Evolutionary conservation across 192 early-diverging fungal genomes (phyloP).

Genomic region (Mortierella hygrophila): DNA sequence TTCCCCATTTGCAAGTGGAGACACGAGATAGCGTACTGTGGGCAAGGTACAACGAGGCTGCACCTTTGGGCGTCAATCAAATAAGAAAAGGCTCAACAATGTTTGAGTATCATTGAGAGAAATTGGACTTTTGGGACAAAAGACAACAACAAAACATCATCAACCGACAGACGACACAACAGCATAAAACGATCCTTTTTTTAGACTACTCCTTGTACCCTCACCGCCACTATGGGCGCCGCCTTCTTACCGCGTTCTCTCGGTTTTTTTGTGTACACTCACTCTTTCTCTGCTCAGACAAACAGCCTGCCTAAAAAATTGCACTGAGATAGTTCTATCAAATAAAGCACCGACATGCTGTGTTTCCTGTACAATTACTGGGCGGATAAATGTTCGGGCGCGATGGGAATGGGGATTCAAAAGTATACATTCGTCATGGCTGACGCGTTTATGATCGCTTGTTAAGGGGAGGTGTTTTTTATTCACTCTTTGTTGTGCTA

Average conservation of each 20-base stretch:
- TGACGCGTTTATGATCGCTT: too few relatives aligned
- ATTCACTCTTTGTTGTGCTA: too few relatives aligned
- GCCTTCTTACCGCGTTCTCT: too few relatives aligned
- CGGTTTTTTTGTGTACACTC: background rate
- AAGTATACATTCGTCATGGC: too few relatives aligned
- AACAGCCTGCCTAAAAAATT: background rate
- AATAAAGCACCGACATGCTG: too few relatives aligned
- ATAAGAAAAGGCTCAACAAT: background rate
- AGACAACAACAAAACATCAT: background rate
- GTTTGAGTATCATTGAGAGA: background rate
- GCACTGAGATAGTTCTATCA: too few relatives aligned
- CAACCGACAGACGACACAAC: background rate
- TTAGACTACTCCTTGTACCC: background rate
- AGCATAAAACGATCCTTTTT: background rate
- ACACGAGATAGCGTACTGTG: background rate
- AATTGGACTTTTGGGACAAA: conserved; percentile 7
- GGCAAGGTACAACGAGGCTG: background rate
- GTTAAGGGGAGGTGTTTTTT: too few relatives aligned
- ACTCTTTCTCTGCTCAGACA: background rate
- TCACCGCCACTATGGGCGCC: background rate
- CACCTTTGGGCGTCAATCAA: background rate
- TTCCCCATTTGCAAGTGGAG: background rate
- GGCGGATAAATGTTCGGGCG: too few relatives aligned
- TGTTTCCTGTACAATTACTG: too few relatives aligned
- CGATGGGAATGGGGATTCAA: too few relatives aligned